Conservation (phyloP, 2,329 filamentous ascomycete genomes). For the Truncatella angustata region DNA sequence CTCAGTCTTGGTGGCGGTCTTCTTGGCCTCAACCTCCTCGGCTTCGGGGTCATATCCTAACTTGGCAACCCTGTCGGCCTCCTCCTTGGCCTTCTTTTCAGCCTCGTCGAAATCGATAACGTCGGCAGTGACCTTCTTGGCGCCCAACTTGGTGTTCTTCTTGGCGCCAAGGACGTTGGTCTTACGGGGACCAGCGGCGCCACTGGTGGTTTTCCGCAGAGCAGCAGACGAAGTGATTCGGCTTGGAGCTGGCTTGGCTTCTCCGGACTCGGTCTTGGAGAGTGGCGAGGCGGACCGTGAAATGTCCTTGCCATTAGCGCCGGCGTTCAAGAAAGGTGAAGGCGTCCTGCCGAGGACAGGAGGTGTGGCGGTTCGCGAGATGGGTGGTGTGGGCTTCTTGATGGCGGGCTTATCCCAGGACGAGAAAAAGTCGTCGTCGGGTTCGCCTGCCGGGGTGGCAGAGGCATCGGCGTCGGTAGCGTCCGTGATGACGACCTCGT, state of each 20-base stretch:
- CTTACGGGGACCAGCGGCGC: constrained; percentile 67
- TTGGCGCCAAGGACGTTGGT: constrained; percentile 82
- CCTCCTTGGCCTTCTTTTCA: constrained; percentile 95
- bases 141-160: constrained; percentile 80
- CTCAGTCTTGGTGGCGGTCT: constrained; percentile 37
- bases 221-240: constrained; percentile 75
- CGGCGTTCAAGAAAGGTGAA: constrained; percentile 86
- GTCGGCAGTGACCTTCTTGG: constrained; percentile 82
- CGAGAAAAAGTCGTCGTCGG: constrained; percentile 94
- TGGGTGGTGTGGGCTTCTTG: constrained; percentile 91
- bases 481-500: constrained; percentile 83
- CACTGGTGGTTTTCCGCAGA: constrained; percentile 70
- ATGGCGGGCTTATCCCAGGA: constrained; percentile 98
- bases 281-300: constrained; percentile 84
- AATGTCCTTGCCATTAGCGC: constrained; percentile 68
- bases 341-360: constrained; percentile 75
- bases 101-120: constrained; percentile 95
- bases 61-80: constrained; percentile 93
- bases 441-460: constrained; percentile 76
- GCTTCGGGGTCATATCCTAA: constrained; percentile 93
- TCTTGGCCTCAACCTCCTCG: constrained; percentile 57
- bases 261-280: constrained; percentile 56
- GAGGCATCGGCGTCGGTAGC: constrained; percentile 59
- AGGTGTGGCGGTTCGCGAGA: constrained; percentile 86
- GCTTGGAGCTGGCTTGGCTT: constrained; percentile 61